A percentile compares a stretch with the other conserved stretches of the same genome.
Conservation (phyloP, 768 basidiomycete genomes). For the Crepidotus variabilis region DNA sequence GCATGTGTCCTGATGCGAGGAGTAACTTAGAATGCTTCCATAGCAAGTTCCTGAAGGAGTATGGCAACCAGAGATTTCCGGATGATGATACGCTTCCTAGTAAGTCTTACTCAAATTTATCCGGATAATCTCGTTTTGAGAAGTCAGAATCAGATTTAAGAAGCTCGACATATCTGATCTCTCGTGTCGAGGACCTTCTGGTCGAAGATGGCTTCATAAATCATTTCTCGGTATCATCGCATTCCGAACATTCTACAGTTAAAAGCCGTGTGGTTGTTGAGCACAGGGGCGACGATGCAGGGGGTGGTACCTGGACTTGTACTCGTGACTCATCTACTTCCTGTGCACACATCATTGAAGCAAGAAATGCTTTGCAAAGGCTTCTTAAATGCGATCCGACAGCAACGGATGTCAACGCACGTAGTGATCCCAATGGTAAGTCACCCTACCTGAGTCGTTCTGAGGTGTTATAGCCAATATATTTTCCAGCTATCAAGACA, state of each 20-base stretch:
- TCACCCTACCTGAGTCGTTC: too few species aligned
- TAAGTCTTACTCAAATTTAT: too few species aligned
- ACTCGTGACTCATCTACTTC: too few species aligned
- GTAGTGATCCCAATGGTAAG: neutral
- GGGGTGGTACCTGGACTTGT: slow-evolving; percentile 13
- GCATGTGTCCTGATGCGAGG: slow-evolving; percentile 1
- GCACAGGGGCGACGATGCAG: slow-evolving; percentile 6
- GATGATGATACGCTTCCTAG: neutral
- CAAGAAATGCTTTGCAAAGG: too few species aligned
- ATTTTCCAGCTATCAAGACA: too few species aligned
- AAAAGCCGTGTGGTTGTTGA: slow-evolving; percentile 10
- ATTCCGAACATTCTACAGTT: neutral
- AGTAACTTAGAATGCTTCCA: neutral
- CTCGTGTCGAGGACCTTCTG: neutral
- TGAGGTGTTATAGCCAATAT: too few species aligned
- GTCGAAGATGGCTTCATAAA: slow-evolving; percentile 3
- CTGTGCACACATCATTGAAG: too few species aligned
- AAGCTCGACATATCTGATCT: neutral
- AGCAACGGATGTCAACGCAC: neutral
- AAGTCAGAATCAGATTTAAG: neutral
- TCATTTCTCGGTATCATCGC: slow-evolving; percentile 6
- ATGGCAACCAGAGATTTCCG: neutral
- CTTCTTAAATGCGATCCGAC: neutral
- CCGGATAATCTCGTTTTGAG: too few species aligned
- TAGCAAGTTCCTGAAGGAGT: slow-evolving; percentile 1